phyloP scores from a whole-genome alignment of 768 basidiomycete genomes.

The Boletus insuetus region DNA sequence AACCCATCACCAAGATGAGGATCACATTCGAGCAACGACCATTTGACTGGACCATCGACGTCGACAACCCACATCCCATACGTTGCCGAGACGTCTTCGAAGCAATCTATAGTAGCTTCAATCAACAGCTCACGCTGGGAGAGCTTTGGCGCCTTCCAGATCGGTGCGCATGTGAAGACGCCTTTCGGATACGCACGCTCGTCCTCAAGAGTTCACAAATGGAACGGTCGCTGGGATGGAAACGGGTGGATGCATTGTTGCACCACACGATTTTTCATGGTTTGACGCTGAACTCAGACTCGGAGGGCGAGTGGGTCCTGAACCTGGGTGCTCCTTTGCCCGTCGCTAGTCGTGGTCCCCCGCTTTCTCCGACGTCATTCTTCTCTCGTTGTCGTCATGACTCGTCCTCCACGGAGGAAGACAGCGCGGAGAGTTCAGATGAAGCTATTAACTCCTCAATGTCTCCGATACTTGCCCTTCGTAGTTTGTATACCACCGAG shows the following conservation, averaged over 20 bases:
- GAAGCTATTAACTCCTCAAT: no score
- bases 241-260: slow-evolving; percentile 51
- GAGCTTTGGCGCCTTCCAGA: slow-evolving; percentile 36
- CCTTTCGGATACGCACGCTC: slow-evolving; percentile 42
- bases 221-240: slow-evolving; percentile 44
- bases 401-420: not conserved
- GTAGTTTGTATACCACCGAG: no score
- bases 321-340: slow-evolving; percentile 10
- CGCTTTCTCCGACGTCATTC: not conserved
- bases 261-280: slow-evolving; percentile 52
- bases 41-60: slow-evolving; percentile 36
- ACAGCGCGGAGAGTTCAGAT: not conserved
- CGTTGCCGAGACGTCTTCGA: slow-evolving; percentile 54
- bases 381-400: not conserved
- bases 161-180: slow-evolving; percentile 31
- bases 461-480: no score
- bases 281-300: slow-evolving; percentile 25
- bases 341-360: not conserved
- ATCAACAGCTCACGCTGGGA: slow-evolving; percentile 38
- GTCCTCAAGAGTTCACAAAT: slow-evolving; percentile 31
- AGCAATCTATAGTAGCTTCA: slow-evolving; percentile 48
- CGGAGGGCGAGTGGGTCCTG: slow-evolving; percentile 32
- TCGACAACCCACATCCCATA: slow-evolving; percentile 40
- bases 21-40: slow-evolving; percentile 38
- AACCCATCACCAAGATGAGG: slow-evolving; percentile 41